Conservation (phyloP, 1,284 basidiomycete genomes). For the Fomes fomentarius region DNA sequence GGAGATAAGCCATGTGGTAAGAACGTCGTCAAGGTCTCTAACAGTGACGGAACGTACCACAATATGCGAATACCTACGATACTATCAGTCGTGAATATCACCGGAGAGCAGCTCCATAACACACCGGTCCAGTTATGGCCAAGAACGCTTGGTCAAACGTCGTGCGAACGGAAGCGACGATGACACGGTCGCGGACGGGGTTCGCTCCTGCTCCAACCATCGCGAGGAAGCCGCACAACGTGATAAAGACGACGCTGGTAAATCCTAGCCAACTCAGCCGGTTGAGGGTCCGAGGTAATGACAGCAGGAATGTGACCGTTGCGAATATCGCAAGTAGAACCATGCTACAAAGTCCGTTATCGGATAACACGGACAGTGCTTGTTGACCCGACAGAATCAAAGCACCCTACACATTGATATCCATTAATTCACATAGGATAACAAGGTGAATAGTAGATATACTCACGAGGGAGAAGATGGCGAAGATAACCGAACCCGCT, state of each 20-base stretch:
- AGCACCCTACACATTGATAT: background rate
- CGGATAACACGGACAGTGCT: constrained; percentile 49
- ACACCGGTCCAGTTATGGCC: constrained; percentile 56
- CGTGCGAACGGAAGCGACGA: constrained; percentile 43
- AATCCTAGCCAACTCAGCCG: constrained; percentile 50
- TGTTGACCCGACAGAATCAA: constrained; percentile 29
- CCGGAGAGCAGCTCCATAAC: constrained; percentile 11
- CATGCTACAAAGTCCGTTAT: constrained; percentile 50
- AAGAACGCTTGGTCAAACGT: constrained; percentile 55
- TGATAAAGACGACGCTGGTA: constrained; percentile 45
- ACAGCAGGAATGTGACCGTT: constrained; percentile 44
- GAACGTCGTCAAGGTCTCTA: background rate
- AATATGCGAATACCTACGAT: constrained; percentile 51
- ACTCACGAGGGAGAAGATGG: constrained; percentile 45
- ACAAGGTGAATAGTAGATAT: constrained; percentile 36
- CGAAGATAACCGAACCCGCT: constrained; percentile 52
- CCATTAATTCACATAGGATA: too few species aligned
- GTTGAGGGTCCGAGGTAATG: constrained; percentile 52
- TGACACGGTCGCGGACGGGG: constrained; percentile 45
- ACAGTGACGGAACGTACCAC: constrained; percentile 38
- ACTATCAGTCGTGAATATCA: background rate
- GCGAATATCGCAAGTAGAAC: constrained; percentile 50
- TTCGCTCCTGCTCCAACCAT: constrained; percentile 56
- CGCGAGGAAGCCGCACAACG: constrained; percentile 46
- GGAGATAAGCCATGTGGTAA: background rate